Base-by-base conservation (phyloP, 495 filamentous ascomycete species). In the Penicillium bialowiezense region DNA sequence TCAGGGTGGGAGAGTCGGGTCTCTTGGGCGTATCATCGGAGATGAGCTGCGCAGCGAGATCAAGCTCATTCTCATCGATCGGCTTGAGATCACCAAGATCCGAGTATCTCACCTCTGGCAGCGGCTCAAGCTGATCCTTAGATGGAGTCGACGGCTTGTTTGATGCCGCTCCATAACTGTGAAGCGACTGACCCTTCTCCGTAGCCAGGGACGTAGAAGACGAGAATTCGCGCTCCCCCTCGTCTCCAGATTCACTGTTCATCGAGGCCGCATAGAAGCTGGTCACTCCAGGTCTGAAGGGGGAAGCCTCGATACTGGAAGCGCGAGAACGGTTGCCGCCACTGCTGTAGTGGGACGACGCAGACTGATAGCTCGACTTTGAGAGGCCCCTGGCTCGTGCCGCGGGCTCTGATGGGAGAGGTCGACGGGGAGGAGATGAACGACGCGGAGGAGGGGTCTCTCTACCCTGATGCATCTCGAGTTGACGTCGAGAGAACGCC, bases 1-100 rank as follows among this genome's bases (percentile, higher is more conserved):
- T 82, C 3, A 96, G 68, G 9, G 89, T 95, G 1, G 92, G 91
- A 1, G 91, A 96, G 59, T 97, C 89, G 13, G 62, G 65, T 51
- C 70, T 70, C 36, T 74, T 68, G n/a, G 71, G 68, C 28, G 53
- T 44, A 34, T 45, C 39, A 29, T 62, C 58, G 7, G 37, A 21
- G 29, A 23, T 26, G 8, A 15, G 37, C 15, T 50, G 29, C 2
- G 54, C 13, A 12, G 31, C 23, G 17, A 42, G 12, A 18, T 64
- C 59, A 5, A 40, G 39, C 7, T 60, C 64, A 24, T 67, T 56
- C 46, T 74, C 73, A 37, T 67, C 65, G 17, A 76, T 76, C 1
- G 70, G 67, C 43, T 73, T 76, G 13, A 76, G 53, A 44, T 75
- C 72, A 9, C 63, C 59, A 7, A 72, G 53, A 29, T 76, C 73